Evolutionary conservation across 495 filamentous ascomycete genomes (phyloP), one percentile per base, ranked within the genome.

Genomic region (Penicillium bialowiezense): DNA sequence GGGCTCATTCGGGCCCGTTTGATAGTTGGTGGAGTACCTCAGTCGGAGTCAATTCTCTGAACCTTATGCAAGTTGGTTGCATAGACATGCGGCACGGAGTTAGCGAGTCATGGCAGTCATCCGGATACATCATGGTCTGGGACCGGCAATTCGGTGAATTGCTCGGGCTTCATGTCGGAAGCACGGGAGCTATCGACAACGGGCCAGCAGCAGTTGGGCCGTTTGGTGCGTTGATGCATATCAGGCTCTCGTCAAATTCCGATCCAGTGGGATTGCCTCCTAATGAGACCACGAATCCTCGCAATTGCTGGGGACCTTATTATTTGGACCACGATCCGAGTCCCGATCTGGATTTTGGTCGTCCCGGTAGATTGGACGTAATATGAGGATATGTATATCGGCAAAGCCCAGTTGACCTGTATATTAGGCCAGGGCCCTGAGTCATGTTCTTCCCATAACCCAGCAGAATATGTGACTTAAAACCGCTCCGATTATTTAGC

Each of bases 91-190:
- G 56, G 14, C 15, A 29, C 34, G 44, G 42, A 2, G 19, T 36
- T 24, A 23, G 42, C 14, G 36, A 55, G 33, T 12, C 44, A 15
- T 72, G 70, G 64, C 41, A 62, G 20, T 36, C 56, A 38, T 66
- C 70, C 0, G 71, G 68, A 1, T 62, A 75, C 41, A 58, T 73
- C 12, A 60, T 73, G 41, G 58, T 63, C 10, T 73, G 67, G 63
- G 70, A 75, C 34, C 68, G 71, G 37, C 54, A 53, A 44, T 51
- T 39, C 32, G 61, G 60, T 17, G 56, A 61, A 18, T 60, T 71
- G 29, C 23, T 69, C 32, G 50, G 55, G 13, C 37, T 74, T 4
- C 69, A 55, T 48, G 57, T 67, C 26, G 63, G 66, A 19, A 35
- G 23, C 21, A 20, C 35, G 20, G 59, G 55, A 7, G 33, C 56